These are phyloP conservation scores for Fraxinus angustifolia DNA, from an alignment of 305 asterid species.

Conservation along the genomic window DNA sequence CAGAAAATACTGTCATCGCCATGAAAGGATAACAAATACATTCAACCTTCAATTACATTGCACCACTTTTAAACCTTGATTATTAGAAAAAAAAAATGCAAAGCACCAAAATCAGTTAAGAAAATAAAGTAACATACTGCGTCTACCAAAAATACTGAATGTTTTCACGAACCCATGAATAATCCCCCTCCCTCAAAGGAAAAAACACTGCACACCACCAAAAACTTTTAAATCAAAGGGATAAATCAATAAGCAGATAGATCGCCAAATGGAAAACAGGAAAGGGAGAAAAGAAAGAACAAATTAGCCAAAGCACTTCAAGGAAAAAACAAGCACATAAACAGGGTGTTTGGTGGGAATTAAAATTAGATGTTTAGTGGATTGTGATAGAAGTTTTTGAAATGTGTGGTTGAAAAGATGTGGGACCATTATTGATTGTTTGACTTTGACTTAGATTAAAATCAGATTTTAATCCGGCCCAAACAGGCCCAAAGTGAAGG, in stretches of 20 bases:
- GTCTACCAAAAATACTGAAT: neutral
- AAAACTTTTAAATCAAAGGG: neutral
- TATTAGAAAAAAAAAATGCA: neutral
- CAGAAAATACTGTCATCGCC: conserved; percentile 1
- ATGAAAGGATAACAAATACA: neutral
- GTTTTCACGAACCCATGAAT: conserved; percentile 3
- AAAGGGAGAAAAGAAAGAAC: neutral
- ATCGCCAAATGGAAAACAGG: neutral
- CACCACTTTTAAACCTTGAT: neutral
- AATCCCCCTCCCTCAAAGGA: neutral
- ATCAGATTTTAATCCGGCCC: no score
- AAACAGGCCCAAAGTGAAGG: neutral
- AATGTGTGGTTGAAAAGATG: no score
- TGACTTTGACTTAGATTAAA: no score
- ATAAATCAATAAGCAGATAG: neutral
- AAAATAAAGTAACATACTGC: neutral
- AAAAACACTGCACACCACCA: neutral
- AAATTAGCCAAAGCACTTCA: neutral
- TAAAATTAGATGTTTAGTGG: no score
- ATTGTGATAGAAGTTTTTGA: no score
- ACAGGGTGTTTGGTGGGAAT: no score
- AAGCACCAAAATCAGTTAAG: neutral
- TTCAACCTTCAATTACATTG: neutral
- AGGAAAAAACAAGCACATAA: neutral
- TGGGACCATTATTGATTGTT: no score